A percentile compares a stretch with the other conserved stretches of the same genome.
Evolutionary conservation across 345 rosid genomes (phyloP).

Genomic region (Syzygium aqueum): DNA sequence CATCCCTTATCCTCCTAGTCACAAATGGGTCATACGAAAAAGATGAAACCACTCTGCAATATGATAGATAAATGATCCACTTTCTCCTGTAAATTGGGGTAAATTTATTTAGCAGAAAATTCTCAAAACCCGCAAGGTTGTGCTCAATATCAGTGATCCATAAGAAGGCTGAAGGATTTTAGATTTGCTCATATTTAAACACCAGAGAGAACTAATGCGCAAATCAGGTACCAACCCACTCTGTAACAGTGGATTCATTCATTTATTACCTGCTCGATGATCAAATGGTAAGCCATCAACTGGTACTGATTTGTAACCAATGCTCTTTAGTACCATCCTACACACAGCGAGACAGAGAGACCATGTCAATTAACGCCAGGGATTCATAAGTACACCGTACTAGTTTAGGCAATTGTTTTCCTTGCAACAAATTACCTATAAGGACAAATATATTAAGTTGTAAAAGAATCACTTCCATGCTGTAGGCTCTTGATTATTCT

Average conservation of each 20-base stretch:
- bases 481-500: not conserved
- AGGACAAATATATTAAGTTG: not conserved
- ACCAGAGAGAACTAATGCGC: not conserved
- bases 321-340: conserved; percentile 84
- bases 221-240: not conserved
- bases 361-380: not conserved
- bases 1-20: not conserved
- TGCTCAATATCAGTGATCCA: not conserved
- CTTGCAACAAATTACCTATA: not conserved
- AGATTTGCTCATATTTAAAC: not conserved
- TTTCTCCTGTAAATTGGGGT: not conserved
- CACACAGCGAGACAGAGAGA: not conserved
- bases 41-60: not conserved
- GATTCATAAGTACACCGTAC: not conserved
- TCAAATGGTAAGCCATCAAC: conserved; percentile 72
- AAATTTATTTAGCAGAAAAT: not conserved
- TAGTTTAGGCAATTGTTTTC: not conserved
- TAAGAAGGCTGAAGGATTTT: not conserved
- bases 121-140: not conserved
- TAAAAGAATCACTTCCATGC: not conserved
- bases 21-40: not conserved
- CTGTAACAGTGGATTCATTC: not conserved
- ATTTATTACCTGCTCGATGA: conserved; percentile 52
- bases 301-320: conserved; percentile 85
- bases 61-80: not conserved